Base-by-base conservation (phyloP, 257 asterid species). In the Euphrasia confusa region DNA sequence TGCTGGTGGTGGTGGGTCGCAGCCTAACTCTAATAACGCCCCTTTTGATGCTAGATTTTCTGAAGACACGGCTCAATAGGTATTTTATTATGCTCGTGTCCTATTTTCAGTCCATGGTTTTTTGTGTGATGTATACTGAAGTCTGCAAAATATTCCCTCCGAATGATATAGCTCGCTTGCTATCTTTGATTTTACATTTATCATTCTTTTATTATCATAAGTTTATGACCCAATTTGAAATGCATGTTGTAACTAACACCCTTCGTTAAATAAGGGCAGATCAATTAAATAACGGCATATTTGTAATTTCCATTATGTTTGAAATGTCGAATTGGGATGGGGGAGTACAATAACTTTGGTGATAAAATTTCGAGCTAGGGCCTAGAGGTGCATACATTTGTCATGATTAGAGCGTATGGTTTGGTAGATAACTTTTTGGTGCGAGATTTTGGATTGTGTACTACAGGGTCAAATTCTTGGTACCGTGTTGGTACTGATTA, bases 11-110 rank as follows among this genome's bases (percentile, higher is more conserved):
- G 72, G 82, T 61, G 74, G 87, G 1, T 68, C 93, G 1, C 91
- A 81, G 26, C 65, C 83, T 55, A 82, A 74, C 54, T 64, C 85
- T 26, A 14, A 79, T 26, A 14, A 80, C 42, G 89, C 96, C 66
- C 97, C 97, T 11, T 93, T 93, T 45, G 99, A 93, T 78, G 92
- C 99, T 60, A 81, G 97, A 60, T 93, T 93, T 74, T 59, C 84
- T 48, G 99, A 93, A 70, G 97, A 93, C 71, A 68, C 83, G 68
- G 79, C 89, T 64, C 97, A 83, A 61, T 93, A 89, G 95, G 91
- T 79, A 75, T 17, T 45, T 0, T 42, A 9, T 27, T 9, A 48
- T 52, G 11, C 62, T 32, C 62, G 18, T 28, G 63, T 44, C 18
- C 13, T 56, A 11, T 2, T 44, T 48, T 55, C 24, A 21, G 24